phyloP scores from a whole-genome alignment of 352 stramenopile species.

The Phytophthora cactorum region DNA sequence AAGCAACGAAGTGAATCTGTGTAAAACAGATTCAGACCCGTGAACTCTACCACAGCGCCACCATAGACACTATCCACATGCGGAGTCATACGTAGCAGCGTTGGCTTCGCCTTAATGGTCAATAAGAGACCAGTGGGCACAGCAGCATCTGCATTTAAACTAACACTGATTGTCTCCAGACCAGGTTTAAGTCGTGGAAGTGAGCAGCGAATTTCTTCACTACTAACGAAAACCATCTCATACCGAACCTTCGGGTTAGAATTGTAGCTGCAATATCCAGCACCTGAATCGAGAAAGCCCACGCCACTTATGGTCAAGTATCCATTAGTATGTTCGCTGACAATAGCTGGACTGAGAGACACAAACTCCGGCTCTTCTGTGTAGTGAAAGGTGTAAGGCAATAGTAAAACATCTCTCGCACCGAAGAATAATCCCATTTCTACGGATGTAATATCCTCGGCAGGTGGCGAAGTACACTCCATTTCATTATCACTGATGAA shows the following conservation, averaged over 20 bases:
- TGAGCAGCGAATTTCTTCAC: conserved; percentile 32
- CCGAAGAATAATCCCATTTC: conserved; percentile 41
- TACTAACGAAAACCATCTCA: conserved; percentile 25
- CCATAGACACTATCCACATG: conserved; percentile 38
- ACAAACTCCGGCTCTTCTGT: conserved; percentile 22
- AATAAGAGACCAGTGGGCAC: conserved; percentile 27
- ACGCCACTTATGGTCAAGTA: conserved; percentile 38
- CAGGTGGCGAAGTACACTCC: conserved; percentile 36
- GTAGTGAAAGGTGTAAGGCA: conserved; percentile 48
- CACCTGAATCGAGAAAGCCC: conserved; percentile 37
- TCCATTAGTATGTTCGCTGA: conserved; percentile 30
- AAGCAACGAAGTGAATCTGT: conserved; percentile 37
- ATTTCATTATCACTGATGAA: conserved; percentile 18
- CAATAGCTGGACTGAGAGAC: conserved; percentile 25
- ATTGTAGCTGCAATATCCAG: conserved; percentile 40
- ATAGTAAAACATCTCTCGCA: conserved; percentile 20
- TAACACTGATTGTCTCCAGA: conserved; percentile 29
- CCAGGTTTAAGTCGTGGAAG: conserved; percentile 36
- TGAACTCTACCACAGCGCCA: conserved; percentile 40
- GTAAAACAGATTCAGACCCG: conserved; percentile 41
- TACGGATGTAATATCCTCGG: neutral
- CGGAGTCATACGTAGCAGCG: conserved; percentile 37
- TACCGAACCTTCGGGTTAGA: neutral
- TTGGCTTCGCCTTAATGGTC: conserved; percentile 28
- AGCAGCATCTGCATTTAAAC: conserved; percentile 34